Conservation (phyloP, 106 monocot genomes). For the Cymbidium sinense region DNA sequence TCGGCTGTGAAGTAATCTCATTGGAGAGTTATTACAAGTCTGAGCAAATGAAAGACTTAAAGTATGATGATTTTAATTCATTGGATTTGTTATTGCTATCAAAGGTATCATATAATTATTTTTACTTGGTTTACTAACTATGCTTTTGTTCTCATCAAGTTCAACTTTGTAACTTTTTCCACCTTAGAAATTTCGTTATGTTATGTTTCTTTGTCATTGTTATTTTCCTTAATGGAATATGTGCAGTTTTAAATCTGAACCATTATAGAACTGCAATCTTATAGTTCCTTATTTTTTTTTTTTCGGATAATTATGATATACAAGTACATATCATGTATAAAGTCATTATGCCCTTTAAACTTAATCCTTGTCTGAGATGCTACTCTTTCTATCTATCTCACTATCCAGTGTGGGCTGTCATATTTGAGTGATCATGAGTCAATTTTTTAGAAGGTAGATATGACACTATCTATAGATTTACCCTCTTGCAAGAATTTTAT, state of each 20-base stretch:
- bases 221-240: neutral
- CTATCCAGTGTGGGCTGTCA: neutral
- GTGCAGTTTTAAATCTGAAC: neutral
- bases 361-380: neutral
- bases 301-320: neutral
- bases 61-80: conserved; percentile 84
- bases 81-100: conserved; percentile 77
- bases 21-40: conserved; percentile 96
- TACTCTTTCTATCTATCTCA: neutral
- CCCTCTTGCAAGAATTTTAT: too few species aligned
- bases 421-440: too few species aligned
- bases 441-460: too few species aligned
- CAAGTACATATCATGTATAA: too few species aligned
- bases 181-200: neutral
- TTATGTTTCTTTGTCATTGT: neutral
- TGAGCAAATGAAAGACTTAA: conserved; percentile 78
- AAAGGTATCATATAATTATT: conserved; percentile 43
- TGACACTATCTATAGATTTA: too few species aligned
- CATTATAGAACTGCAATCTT: neutral
- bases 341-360: too few species aligned
- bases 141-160: neutral
- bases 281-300: neutral
- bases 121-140: neutral
- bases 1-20: conserved; percentile 95
- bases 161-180: neutral